Evolutionary conservation across 441 rosid genomes (phyloP).

Genomic region (Euphorbia schlechtendalii): DNA sequence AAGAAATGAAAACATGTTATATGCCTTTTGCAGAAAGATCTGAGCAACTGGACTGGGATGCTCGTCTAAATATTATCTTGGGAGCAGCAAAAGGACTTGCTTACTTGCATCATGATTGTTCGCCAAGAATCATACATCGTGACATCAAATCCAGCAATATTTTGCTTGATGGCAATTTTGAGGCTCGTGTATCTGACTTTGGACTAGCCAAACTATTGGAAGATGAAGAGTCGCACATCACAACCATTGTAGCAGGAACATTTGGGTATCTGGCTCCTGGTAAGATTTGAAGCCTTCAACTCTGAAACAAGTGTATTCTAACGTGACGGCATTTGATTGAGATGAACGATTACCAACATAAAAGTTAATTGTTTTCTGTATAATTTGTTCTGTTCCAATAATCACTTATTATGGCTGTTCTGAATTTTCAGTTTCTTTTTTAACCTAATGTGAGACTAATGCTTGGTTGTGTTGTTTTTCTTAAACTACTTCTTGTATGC

Average conservation of each 20-base stretch:
- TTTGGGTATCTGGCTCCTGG: conserved; percentile 99
- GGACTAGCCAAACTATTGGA: conserved; percentile 93
- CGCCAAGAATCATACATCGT: conserved; percentile 97
- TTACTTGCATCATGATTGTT: conserved; percentile 95
- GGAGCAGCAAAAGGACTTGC: conserved; percentile 99
- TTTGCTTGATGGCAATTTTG: conserved; percentile 90
- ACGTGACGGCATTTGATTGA: conserved; percentile 1
- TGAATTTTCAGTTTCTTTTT: background rate
- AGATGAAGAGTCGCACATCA: conserved; percentile 97
- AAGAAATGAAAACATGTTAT: conserved; percentile 10
- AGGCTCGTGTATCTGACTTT: conserved; percentile 97
- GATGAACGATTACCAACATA: background rate
- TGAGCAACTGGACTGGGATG: conserved; percentile 93
- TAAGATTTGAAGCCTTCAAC: conserved; percentile 26
- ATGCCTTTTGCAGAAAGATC: conserved; percentile 57
- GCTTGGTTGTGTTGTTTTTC: too few species aligned
- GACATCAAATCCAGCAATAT: conserved; percentile 98
- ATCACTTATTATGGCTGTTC: background rate
- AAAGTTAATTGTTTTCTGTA: background rate
- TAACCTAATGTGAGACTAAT: too few species aligned
- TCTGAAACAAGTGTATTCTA: background rate
- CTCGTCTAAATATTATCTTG: conserved; percentile 77
- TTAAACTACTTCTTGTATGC: background rate
- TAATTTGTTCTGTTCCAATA: background rate
- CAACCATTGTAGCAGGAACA: conserved; percentile 98